Evolutionary conservation across 176 grass and related monocot genomes (phyloP), one percentile per base, ranked within the genome.

Genomic region (Cymbopogon citratus): DNA sequence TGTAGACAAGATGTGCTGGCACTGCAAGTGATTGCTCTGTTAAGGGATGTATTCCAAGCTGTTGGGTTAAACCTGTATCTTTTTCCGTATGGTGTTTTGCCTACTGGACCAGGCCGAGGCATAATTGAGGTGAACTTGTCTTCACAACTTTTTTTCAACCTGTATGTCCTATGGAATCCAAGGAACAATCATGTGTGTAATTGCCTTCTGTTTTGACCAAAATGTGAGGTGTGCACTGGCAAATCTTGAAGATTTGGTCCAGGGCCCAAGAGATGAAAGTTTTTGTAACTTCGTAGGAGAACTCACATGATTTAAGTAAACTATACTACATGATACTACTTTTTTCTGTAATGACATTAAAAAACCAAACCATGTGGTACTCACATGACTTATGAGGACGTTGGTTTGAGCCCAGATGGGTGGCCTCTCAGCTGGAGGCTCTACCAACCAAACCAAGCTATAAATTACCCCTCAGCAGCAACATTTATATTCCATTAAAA

Each of bases 1-100:
- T 99, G 96, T 91, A 92, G 96, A 81, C 96, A 99, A 87, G 96
- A 99, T 91, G 91, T 99, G 87, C 85, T 99, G 70, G 96, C 96
- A 3, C 96, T 99, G 70, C 96, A 99, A 91, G 96, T 99, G 74
- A 95, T 99, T 84, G 29, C 96, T 45, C 76, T 99, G 56, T 81
- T 99, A 46, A 90, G 92, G 75, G 96, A 99, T 69, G 85, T 99
- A 85, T 98, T 98, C 87, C 81, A 90, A 75, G 96, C 96, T 63
- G 73, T 98, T 12, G 96, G 96, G 81, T 73, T 98, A 81, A 98
- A 95, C 81, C 87, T 98, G 27, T 98, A 98, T 90, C 84, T 98
- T 66, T 98, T 91, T 76, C 96, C 96, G 23, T 98, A 98, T 77
- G 96, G 96, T 77, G 96, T 98, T 86, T 83, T 98, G 35, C 96